Base-by-base conservation (phyloP, 352 stramenopile genomes). In the Elongisporangium anandrum region DNA sequence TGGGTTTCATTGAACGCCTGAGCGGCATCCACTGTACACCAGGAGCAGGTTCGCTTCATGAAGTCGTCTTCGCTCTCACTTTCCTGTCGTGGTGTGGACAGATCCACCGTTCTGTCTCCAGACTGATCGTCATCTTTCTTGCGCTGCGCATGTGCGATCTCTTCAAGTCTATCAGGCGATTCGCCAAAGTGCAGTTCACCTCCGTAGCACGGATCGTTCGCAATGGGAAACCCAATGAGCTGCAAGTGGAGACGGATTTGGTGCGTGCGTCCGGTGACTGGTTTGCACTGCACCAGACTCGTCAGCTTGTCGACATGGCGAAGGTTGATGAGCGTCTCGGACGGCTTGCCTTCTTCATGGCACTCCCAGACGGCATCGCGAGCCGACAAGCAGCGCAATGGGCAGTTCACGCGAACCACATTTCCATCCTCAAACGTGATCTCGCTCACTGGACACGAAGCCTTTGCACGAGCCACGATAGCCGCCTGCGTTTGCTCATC, bases 221-320 rank as follows among this genome's bases (percentile, higher is more conserved):
- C 95, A 75, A 99, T 99, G 2, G 97, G 92, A 60, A 89, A 92
- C 10, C 85, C 85, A 52, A 97, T 71, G 19, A 97, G 76, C 63
- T 98, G 94, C 50, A 99, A 75, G 61, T 99, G 97, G 20, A 99
- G 71, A 15, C 97, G 90, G 65, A 99, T 98, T 72, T 99, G 97
- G 76, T 99, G 97, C 24, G 96, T 99, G 55, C 97, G 81, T 50
- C 97, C 97, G 7, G 97, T 99, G 47, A 96, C 75, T 6, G 96
- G 96, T 56, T 97, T 93, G 70, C 90, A 97, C 56, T 97, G 60
- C 19, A 99, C 75, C 47, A 99, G 61, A 41, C 90, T 95, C 15
- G 90, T 97, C 23, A 66, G 60, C 8, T 77, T 78, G 56, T 92
- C 77, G 29, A 67, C 64, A 0, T 59, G 63, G 19, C 71, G 69